A percentile compares a stretch with the other conserved stretches of the same genome.
Evolutionary conservation across 202 grass and related monocot species (phyloP).

Genomic region (Carex arenaria): DNA sequence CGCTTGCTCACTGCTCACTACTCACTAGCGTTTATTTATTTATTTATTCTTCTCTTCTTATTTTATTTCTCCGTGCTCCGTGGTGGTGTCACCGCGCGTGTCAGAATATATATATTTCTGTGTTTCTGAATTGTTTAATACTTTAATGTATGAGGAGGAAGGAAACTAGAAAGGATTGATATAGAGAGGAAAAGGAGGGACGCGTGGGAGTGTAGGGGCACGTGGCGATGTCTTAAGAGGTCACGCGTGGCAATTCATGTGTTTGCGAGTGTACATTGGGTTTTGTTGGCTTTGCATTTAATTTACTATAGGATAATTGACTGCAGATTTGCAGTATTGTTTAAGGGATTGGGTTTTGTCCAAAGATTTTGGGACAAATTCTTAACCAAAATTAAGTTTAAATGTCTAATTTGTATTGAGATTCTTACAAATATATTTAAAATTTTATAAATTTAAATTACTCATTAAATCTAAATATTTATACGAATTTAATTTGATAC

Average conservation of each 20-base stretch:
- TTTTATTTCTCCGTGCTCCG: neutral
- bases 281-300: too few relatives aligned
- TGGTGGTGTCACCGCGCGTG: neutral
- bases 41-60: neutral
- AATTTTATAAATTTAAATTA: too few relatives aligned
- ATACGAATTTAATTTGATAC: too few relatives aligned
- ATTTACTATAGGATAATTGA: too few relatives aligned
- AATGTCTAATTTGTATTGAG: too few relatives aligned
- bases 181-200: neutral
- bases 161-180: neutral
- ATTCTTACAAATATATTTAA: too few relatives aligned
- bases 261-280: neutral
- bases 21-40: neutral
- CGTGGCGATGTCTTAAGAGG: neutral
- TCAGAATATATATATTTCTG: neutral
- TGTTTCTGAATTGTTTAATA: neutral
- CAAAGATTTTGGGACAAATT: too few relatives aligned
- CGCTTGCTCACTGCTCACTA: neutral
- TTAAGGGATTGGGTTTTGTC: too few relatives aligned
- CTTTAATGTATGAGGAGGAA: too few relatives aligned
- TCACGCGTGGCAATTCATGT: neutral
- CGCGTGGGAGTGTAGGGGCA: neutral
- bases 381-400: too few relatives aligned
- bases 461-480: too few relatives aligned
- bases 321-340: too few relatives aligned